Evolutionary conservation across 371 early-diverging fungal genomes (phyloP).

Genomic region (Rhizomucor miehei): DNA sequence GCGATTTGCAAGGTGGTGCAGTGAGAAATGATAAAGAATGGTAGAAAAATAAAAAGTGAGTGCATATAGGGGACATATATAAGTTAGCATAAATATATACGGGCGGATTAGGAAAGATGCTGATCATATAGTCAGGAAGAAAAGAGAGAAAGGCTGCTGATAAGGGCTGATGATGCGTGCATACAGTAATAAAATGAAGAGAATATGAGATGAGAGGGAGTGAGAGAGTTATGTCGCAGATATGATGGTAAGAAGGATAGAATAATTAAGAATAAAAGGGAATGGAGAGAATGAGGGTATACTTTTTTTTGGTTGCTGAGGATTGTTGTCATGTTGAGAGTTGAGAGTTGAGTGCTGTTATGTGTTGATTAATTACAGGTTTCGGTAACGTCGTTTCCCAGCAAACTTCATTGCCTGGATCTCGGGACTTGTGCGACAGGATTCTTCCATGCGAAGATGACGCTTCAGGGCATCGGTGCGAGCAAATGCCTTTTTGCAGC

Average conservation of each 20-base stretch:
- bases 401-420: constrained; percentile 44
- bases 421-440: constrained; percentile 41
- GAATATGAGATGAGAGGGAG: no score
- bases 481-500: constrained; percentile 61
- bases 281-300: background rate
- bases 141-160: no score
- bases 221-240: no score
- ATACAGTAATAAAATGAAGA: no score
- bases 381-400: constrained; percentile 29
- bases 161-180: no score
- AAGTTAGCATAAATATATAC: background rate
- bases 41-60: background rate
- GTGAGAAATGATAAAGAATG: background rate
- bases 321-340: no score
- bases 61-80: background rate
- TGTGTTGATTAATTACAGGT: constrained; percentile 13
- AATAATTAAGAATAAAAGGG: background rate
- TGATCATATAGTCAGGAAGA: no score
- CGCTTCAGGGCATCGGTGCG: constrained; percentile 65
- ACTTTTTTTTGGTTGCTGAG: constrained; percentile 3
- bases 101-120: background rate
- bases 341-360: no score
- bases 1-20: no score
- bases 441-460: constrained; percentile 56
- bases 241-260: no score